Evolutionary conservation across 2,329 filamentous ascomycete genomes (phyloP), one percentile per base, ranked within the genome.

Genomic region (Aspergillus terreus): DNA sequence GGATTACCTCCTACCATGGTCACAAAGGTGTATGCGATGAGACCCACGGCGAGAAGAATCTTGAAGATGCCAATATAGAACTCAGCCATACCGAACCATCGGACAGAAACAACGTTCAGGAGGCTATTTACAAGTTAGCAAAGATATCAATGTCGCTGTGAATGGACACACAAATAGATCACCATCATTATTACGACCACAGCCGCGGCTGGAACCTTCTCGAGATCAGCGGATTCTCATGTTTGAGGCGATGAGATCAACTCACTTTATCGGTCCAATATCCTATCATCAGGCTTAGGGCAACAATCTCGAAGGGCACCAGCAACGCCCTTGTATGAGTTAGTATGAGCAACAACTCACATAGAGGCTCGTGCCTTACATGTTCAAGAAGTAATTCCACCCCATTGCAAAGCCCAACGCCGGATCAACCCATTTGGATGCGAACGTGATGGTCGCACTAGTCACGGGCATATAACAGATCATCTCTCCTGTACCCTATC

Each of bases 1-100:
- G 89, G 89, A 60, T 91, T 91, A 1, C 86, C 89, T 5, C 88
- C 89, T 1, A 92, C 75, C 84, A 92, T 91, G 52, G 85, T 83
- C 56, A 92, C 76, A 60, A 94, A 88, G 2, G 88, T 90, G 44
- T 58, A 65, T 25, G 58, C 36, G 23, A 64, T 59, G 4, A 65
- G 46, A 1, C 60, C 59, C 33, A 67, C 30, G 45, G 63, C 58
- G 33, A 68, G 59, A 6, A 68, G 30, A 3, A 75, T 59, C 53
- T 76, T 76, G 58, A 69, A 67, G 55, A 66, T 65, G 0, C 73
- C 70, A 23, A 77, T 63, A 63, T 71, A 77, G 51, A 78, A 78
- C 56, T 78, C 76, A 4, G 72, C 64, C 44, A 72, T 68, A n/a
- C 75, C 76, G 52, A 71, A 78, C 44, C 63, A 69, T 3, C 63